Base-by-base conservation (phyloP, 768 basidiomycete species). In the Clavulina sp. region DNA sequence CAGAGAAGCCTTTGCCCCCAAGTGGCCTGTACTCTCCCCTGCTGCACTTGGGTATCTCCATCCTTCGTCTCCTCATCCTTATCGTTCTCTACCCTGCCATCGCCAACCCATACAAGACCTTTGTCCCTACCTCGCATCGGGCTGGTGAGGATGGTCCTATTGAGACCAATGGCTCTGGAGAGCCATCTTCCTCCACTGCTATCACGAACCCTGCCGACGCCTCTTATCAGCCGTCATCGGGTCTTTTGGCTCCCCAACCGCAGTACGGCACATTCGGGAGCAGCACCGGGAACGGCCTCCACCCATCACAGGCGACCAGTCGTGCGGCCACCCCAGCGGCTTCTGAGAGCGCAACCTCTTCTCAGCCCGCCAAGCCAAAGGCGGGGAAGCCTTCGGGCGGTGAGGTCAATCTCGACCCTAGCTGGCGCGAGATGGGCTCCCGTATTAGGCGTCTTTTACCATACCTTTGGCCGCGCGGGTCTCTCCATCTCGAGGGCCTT, bases 381-480 rank as follows among this genome's bases (percentile, higher is more conserved):
- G 61, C 65, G 40, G 57, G 48, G 19, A 57, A 57, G 47, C 49
- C 57, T 38, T 54, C 58, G 33, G 53, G 59, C 19, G 61, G 61
- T 16, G 60, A 60, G 38, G 51, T 60, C 36, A 57, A 62, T 41
- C 61, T 36, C 19, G 60, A 84, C 52, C 79, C 83, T 5, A 73
- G 79, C 4, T 87, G 83, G 81, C 57, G 66, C 21, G 84, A 86
- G 62, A 67, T 86, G 33, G 71, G 73, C 65, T 68, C 62, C 16
- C 77, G 87, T 41, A 66, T 92, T 52, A 67, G 69, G 46, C 75
- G 74, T 44, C 69, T 93, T 38, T 64, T 72, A 13, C 89, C 88
- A 1, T 83, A 84, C 65, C 75, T 93, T 5, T 93, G 88, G 87
- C 89, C 89, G 4, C 71, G 72, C 31, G 81, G 77, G 56, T 74